These are phyloP conservation scores for Corinectria fuckeliana DNA, from an alignment of 2,329 filamentous ascomycete genomes.

Conservation along the genomic window DNA sequence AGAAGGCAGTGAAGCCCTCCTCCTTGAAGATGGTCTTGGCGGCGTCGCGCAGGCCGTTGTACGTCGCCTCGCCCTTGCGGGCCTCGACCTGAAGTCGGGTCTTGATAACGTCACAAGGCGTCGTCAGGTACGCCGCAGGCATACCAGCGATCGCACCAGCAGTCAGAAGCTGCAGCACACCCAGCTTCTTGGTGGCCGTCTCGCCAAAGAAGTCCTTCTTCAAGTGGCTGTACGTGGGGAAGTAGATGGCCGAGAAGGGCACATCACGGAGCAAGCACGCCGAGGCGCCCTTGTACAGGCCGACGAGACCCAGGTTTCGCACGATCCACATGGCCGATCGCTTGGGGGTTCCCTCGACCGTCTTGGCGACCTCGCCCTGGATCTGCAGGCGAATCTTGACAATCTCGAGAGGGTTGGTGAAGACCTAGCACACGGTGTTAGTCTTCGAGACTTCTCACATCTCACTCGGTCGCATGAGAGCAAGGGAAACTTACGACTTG, in stretches of 20 bases:
- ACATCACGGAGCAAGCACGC: slow-evolving; percentile 95
- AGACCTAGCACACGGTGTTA: slow-evolving; percentile 64
- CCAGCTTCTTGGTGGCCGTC: slow-evolving; percentile 83
- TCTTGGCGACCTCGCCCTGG: slow-evolving; percentile 94
- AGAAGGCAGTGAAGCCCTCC: slow-evolving; percentile 95
- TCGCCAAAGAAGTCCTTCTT: slow-evolving; percentile 96
- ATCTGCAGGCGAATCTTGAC: slow-evolving; percentile 99
- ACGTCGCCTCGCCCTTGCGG: slow-evolving; percentile 89
- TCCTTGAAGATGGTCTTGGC: slow-evolving; percentile 84
- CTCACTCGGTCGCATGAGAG: background rate
- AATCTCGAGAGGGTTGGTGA: slow-evolving; percentile 97
- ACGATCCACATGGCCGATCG: slow-evolving; percentile 98
- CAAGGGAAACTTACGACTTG: slow-evolving; percentile 78
- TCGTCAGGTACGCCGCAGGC: slow-evolving; percentile 93
- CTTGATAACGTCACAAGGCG: slow-evolving; percentile 98
- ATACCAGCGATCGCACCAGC: slow-evolving; percentile 94
- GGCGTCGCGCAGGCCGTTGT: slow-evolving; percentile 86
- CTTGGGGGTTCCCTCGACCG: slow-evolving; percentile 78
- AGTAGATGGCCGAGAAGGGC: slow-evolving; percentile 98
- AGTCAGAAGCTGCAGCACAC: slow-evolving; percentile 87
- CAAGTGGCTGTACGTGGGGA: slow-evolving; percentile 93
- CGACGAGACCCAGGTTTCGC: slow-evolving; percentile 89
- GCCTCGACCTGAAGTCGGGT: slow-evolving; percentile 97
- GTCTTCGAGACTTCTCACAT: background rate
- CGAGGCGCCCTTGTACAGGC: slow-evolving; percentile 94